Conservation (phyloP, 345 rosid genomes). For the Populus tremula region DNA sequence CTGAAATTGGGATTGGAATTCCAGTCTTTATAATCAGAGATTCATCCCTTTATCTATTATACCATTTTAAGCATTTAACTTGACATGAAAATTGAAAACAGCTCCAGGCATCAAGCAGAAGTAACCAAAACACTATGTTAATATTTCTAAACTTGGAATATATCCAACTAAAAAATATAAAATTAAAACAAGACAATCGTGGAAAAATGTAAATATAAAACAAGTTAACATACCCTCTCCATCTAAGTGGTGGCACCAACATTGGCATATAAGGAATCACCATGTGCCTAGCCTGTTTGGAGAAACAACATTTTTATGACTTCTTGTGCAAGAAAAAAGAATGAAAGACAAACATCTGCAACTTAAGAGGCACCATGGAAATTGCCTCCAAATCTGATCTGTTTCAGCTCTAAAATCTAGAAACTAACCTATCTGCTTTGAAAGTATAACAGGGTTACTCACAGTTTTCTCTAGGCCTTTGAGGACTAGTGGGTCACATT, state of each 20-base stretch:
- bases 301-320: too few species aligned
- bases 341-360: too few species aligned
- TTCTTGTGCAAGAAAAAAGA: too few species aligned
- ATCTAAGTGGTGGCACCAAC: too few species aligned
- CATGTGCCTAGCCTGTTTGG: too few species aligned
- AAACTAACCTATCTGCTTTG: not conserved
- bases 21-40: too few species aligned
- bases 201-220: slow-evolving; percentile 7
- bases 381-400: not conserved
- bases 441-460: slow-evolving; percentile 31
- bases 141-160: slow-evolving; percentile 2
- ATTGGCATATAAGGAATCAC: too few species aligned
- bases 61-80: not conserved
- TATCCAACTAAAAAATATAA: not conserved
- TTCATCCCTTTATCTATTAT: not conserved
- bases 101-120: not conserved
- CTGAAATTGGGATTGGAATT: too few species aligned
- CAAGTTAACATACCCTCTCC: slow-evolving; percentile 44
- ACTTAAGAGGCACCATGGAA: not conserved
- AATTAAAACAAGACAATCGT: slow-evolving; percentile 7
- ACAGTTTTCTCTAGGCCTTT: slow-evolving; percentile 89
- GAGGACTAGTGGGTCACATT: slow-evolving; percentile 75
- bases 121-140: not conserved
- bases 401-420: slow-evolving; percentile 2
- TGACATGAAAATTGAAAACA: not conserved